Evolutionary conservation across 768 basidiomycete genomes (phyloP).

Genomic region (Lenzites betulinus): DNA sequence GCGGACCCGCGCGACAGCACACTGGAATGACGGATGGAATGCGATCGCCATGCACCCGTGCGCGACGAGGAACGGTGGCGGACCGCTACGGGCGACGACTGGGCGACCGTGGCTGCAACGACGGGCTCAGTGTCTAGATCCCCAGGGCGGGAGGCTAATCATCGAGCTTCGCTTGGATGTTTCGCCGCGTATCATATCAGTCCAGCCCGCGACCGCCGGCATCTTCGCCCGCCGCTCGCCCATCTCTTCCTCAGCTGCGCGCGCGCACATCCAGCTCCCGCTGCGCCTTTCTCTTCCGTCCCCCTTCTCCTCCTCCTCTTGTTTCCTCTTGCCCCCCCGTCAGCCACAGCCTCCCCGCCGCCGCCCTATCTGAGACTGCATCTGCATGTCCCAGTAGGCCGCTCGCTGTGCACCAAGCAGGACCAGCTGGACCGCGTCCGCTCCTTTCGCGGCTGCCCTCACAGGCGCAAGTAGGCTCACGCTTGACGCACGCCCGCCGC

Average conservation of each 20-base stretch:
- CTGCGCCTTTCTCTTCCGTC: neutral
- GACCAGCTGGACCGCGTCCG: conserved; percentile 25
- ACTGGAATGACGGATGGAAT: conserved; percentile 5
- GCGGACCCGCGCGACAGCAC: neutral
- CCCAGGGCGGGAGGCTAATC: conserved; percentile 10
- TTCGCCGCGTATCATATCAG: conserved; percentile 13
- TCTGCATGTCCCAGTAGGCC: conserved; percentile 19
- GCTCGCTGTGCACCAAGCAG: conserved; percentile 23
- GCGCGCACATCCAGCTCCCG: too few relatives aligned
- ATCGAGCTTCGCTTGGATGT: conserved; percentile 1
- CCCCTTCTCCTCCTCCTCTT: neutral
- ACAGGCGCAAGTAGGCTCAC: neutral
- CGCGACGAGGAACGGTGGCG: neutral
- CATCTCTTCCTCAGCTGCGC: neutral
- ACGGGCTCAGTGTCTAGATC: neutral
- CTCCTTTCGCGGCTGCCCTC: conserved; percentile 20
- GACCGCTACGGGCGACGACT: neutral
- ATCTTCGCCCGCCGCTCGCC: neutral
- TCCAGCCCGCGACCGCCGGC: conserved; percentile 12
- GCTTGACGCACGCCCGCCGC: neutral
- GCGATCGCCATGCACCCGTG: conserved; percentile 5
- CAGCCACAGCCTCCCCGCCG: conserved; percentile 18
- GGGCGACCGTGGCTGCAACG: neutral
- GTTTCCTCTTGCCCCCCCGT: conserved; percentile 1
- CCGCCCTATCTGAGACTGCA: conserved; percentile 2